Evolutionary conservation across 2,329 filamentous ascomycete species (phyloP), one percentile per base, ranked within the genome.

Genomic region (Beauveria scarabaeidicola): DNA sequence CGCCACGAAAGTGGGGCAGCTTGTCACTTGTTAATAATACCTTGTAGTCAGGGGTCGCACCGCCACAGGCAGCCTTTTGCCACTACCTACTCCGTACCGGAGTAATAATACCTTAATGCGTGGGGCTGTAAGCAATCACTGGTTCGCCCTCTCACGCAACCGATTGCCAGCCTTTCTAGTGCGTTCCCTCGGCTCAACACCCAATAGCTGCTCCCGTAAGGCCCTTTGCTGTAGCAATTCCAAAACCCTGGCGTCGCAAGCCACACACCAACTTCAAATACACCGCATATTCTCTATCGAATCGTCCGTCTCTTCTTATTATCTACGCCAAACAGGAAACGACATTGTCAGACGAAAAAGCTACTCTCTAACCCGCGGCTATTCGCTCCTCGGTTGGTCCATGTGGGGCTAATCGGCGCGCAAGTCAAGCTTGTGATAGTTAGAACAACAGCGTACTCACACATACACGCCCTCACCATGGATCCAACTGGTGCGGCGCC

Each of bases 401-500:
- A 58, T 46, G 56, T 58, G 56, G 56, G 47, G 56, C 52, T 36
- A 44, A 8, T 27, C 36, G 36, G 9, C 36, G 46, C 21, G 36
- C 47, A 52, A 43, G 19, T 41, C 50, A 40, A 58, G 56, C 56
- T 52, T 58, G 56, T 58, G 56, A 58, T 58, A 58, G 56, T 52
- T 58, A 58, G 25, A 52, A 17, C 46, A 58, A n/a, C 41, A 17
- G 25, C 32, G 43, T 25, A 46, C n/a, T 44, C 54, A 44, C 32
- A 48, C 53, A 48, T n/a, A 55, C 1, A n/a, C 27, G 7, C 55
- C 63, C 61, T 58, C 52, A 58, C 36, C 44, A 68, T 68, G 66
- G 64, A 65, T 36, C 21, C 63, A 21, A 62, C 61, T 48, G 38
- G 62, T 15, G 52, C 54, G 32, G 60, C 61, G 41, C 61, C 64